Evolutionary conservation across 2,329 filamentous ascomycete genomes (phyloP).

Genomic region (Talaromyces sp.): DNA sequence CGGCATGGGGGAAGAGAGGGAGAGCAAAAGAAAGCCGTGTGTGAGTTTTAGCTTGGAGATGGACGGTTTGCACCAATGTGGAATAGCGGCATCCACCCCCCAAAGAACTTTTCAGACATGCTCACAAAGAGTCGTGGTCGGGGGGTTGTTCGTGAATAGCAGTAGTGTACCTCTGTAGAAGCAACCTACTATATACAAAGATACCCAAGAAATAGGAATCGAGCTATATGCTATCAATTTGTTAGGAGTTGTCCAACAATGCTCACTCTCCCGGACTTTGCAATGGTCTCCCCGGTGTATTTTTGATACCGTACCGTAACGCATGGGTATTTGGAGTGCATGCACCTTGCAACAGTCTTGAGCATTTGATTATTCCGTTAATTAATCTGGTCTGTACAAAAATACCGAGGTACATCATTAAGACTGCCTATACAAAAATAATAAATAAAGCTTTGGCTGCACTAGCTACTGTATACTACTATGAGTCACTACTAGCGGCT

Average conservation of each 20-base stretch:
- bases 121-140: background rate
- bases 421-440: background rate
- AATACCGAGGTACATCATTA: background rate
- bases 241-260: background rate
- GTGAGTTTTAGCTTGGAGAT: slow-evolving; percentile 9
- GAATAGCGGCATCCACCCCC: slow-evolving; percentile 4
- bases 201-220: background rate
- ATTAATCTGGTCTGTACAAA: background rate
- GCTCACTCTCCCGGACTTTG: slow-evolving; percentile 1
- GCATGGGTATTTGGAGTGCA: background rate
- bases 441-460: background rate
- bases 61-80: slow-evolving; percentile 6
- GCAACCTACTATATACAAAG: background rate
- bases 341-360: background rate
- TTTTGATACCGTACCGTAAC: slow-evolving; percentile 3
- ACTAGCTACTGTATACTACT: background rate
- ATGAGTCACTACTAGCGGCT: background rate
- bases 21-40: background rate
- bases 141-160: background rate
- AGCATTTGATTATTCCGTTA: background rate
- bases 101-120: background rate
- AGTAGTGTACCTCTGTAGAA: background rate
- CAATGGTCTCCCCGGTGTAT: slow-evolving; percentile 3
- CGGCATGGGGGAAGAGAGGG: background rate
- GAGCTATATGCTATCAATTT: background rate